A percentile compares a stretch with the other conserved stretches of the same genome.
Evolutionary conservation across 129 eudicot genomes (phyloP).

Genomic region (carrot (Daucus carota)): DNA sequence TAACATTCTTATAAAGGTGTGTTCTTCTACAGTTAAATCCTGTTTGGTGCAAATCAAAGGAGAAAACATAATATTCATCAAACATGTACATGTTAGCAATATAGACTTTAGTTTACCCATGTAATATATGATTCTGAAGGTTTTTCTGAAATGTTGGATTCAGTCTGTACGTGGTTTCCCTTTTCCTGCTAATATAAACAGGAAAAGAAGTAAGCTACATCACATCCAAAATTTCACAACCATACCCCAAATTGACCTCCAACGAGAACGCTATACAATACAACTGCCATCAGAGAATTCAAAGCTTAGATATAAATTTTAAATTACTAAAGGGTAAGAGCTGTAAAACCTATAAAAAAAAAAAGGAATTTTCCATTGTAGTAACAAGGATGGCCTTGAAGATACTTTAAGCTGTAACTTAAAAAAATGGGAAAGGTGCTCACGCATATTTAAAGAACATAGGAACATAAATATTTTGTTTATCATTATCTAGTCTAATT

Average conservation of each 20-base stretch:
- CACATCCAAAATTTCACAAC: background rate
- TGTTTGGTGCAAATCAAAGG: background rate
- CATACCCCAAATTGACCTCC: background rate
- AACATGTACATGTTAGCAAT: conserved; percentile 10
- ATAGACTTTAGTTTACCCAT: conserved; percentile 45
- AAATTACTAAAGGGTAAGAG: background rate
- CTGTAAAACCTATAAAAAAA: background rate
- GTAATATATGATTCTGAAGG: conserved; percentile 70
- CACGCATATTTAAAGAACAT: background rate
- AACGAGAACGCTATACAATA: background rate
- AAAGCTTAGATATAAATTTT: background rate
- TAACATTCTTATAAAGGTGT: background rate
- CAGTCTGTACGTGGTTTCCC: conserved; percentile 60
- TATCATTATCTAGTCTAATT: background rate
- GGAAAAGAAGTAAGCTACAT: background rate
- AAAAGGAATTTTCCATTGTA: background rate
- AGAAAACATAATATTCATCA: background rate
- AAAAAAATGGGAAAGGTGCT: background rate
- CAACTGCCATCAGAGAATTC: background rate
- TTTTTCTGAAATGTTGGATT: conserved; percentile 63
- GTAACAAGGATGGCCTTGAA: background rate
- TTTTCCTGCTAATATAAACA: conserved; percentile 53
- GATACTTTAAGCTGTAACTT: background rate
- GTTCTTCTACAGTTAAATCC: background rate
- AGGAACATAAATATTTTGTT: background rate